phyloP scores from a whole-genome alignment of 2,329 filamentous ascomycete genomes.

The Nemania serpens region DNA sequence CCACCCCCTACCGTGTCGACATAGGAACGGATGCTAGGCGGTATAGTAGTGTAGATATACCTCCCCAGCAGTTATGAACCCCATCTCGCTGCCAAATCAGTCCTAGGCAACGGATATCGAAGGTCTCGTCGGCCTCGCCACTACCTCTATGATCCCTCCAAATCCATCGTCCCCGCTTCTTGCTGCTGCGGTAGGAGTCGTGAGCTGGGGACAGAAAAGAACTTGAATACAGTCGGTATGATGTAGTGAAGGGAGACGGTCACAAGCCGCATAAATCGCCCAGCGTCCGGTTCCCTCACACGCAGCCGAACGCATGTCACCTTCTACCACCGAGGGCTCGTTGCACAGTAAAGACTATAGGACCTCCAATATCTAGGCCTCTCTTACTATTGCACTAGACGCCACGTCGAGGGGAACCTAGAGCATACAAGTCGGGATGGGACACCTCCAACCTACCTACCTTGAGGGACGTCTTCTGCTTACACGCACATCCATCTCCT shows the following conservation, averaged over 20 bases:
- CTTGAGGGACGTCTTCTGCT: constrained; percentile 3
- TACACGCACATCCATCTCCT: constrained; percentile 6
- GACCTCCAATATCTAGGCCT: constrained; percentile 15
- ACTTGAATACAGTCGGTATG: background rate
- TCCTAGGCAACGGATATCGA: background rate
- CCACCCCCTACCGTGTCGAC: background rate
- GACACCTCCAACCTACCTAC: constrained; percentile 8
- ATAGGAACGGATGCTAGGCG: background rate
- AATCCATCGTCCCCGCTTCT: constrained; percentile 10
- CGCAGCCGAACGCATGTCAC: constrained; percentile 20
- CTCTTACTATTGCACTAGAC: background rate
- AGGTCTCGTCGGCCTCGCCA: no score
- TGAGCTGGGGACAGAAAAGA: background rate
- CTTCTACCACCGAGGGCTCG: constrained; percentile 16
- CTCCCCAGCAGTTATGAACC: background rate
- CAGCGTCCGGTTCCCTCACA: constrained; percentile 10
- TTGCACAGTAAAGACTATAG: constrained; percentile 9
- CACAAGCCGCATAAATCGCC: constrained; percentile 8
- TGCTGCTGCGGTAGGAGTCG: background rate
- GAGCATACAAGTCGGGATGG: constrained; percentile 5
- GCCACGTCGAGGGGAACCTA: constrained; percentile 10
- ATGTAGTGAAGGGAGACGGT: constrained; percentile 6
- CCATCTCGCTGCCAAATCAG: background rate
- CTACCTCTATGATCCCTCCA: background rate
- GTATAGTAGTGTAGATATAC: background rate